Base-by-base conservation (phyloP, 1,284 basidiomycete species). In the Marasmius fiardii region DNA sequence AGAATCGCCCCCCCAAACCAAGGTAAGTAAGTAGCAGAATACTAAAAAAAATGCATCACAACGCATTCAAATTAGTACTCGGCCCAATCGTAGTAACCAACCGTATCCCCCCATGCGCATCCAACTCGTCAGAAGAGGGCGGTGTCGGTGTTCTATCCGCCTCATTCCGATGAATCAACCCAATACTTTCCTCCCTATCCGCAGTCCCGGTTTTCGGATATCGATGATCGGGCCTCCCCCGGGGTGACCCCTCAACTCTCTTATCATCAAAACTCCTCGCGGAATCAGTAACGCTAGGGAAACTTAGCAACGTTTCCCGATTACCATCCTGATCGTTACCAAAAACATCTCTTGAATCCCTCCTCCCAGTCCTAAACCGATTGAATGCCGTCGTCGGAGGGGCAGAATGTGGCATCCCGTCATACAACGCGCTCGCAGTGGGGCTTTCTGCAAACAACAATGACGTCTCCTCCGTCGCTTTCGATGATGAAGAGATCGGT, bases 261-360 rank as follows among this genome's bases (percentile, higher is more conserved):
- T 65, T 68, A 20, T 69, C 73, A 49, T 63, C 61, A 43, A 68
- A 66, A 59, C 75, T 76, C 53, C 68, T 66, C 21, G 73, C 72
- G 1, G 76, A 77, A 56, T 79, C 78, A n/a, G 77, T 79, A 43
- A 78, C 72, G 34, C 74, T 76, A 8, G 77, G 76, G 68, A 78
- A 79, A 14, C 73, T 73, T 58, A 76, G 58, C 56, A 79, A 60
- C 49, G 76, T 75, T 33, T 67, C 69, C 31, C 55, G 39, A 2
- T 41, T 41, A 16, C n/a, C n/a, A n/a, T n/a, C n/a, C n/a, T n/a
- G n/a, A n/a, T n/a, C 63, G 20, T 61, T 41, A 23, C 64, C 61
- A 51, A 73, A 75, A 11, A 74, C 43, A n/a, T 76, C 70, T 37
- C 72, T 62, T 34, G 72, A 67, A 58, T 75, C 72, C 53, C 62